Evolutionary conservation across 192 early-diverging fungal species (phyloP).

Genomic region (Coemansia sp.): DNA sequence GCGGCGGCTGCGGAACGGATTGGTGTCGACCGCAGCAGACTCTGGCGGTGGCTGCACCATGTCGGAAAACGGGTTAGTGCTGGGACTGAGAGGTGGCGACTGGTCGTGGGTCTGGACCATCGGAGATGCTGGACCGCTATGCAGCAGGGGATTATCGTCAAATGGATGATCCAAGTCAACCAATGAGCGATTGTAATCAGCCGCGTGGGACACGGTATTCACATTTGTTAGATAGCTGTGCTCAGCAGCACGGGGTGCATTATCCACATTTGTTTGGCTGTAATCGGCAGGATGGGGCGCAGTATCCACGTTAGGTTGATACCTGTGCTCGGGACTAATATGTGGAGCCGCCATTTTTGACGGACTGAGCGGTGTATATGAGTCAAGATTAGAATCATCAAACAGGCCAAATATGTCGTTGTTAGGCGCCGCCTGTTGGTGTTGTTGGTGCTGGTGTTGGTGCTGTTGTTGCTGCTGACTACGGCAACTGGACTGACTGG

Average conservation of each 20-base stretch:
- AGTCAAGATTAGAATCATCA: conserved; percentile 8
- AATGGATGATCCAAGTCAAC: conserved; percentile 27
- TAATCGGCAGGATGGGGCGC: background rate
- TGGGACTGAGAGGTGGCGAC: conserved; percentile 81
- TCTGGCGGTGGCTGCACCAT: background rate
- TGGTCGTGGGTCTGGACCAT: conserved; percentile 79
- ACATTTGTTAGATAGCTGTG: background rate
- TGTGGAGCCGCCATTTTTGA: conserved; percentile 8
- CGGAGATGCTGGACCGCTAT: conserved; percentile 4
- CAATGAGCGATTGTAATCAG: background rate
- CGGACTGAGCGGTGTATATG: conserved; percentile 22
- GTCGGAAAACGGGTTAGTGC: background rate
- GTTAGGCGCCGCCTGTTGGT: background rate
- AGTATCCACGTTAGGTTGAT: no score
- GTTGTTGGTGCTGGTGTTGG: background rate
- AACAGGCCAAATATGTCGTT: conserved; percentile 12
- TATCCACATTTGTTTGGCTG: background rate
- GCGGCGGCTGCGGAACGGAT: conserved; percentile 1
- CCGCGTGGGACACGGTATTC: background rate
- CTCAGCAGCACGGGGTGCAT: background rate
- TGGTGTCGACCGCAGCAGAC: background rate
- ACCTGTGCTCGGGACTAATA: no score
- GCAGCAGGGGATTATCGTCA: conserved; percentile 24
- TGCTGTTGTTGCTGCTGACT: background rate
- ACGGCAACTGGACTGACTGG: background rate